Conservation (phyloP, 441 rosid genomes). For the Corymbia citriodora region DNA sequence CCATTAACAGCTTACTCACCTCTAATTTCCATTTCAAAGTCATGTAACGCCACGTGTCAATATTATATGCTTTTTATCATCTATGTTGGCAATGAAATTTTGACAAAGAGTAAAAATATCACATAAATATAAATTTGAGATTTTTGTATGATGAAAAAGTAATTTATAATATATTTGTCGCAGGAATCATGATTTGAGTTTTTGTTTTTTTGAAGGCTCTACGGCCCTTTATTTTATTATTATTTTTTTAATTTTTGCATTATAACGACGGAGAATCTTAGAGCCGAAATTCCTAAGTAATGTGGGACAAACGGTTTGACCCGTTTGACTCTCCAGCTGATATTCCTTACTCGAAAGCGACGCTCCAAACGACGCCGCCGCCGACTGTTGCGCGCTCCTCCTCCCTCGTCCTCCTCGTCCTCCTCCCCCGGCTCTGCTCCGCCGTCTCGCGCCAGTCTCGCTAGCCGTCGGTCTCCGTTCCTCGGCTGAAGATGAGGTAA, state of each 20-base stretch:
- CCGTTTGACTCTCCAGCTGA: not conserved
- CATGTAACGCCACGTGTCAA: not conserved
- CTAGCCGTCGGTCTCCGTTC: not conserved
- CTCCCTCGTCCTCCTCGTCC: not conserved
- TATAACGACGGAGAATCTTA: not conserved
- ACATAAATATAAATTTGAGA: fast-evolving
- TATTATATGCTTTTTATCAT: fast-evolving
- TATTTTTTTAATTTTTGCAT: not conserved
- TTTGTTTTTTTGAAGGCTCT: not conserved
- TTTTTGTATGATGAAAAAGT: too few relatives aligned
- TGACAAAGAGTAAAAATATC: too few relatives aligned
- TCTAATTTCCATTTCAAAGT: too few relatives aligned
- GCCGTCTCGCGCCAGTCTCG: not conserved
- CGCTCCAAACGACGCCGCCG: not conserved
- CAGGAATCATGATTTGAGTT: fast-evolving
- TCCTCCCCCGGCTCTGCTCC: not conserved
- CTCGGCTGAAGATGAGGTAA: not conserved
- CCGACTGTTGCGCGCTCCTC: not conserved
- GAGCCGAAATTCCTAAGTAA: not conserved
- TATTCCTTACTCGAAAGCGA: not conserved
- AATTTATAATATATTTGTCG: too few relatives aligned
- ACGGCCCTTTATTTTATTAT: not conserved
- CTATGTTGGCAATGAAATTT: fast-evolving
- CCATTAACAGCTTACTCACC: too few relatives aligned
- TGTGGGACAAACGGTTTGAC: not conserved